Percentiles rank a stretch among this genome's conserved stretches.
Evolutionary conservation across 2,329 filamentous ascomycete genomes (phyloP).

Genomic region (Fusarium sp.): DNA sequence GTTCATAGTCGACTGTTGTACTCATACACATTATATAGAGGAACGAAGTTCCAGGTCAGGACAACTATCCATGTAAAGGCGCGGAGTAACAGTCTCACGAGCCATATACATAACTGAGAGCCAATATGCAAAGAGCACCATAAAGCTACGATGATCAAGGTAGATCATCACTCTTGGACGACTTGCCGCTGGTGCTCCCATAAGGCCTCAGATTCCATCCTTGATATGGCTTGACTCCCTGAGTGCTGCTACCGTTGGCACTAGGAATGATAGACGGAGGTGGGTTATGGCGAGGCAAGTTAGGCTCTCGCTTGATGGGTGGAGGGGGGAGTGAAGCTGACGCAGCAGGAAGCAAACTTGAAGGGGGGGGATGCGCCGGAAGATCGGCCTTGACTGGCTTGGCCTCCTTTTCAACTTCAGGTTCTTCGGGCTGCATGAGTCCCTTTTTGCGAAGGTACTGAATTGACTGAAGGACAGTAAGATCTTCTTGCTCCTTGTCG

Average conservation of each 20-base stretch:
- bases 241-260: constrained; percentile 51
- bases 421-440: constrained; percentile 56
- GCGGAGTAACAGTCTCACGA: not conserved
- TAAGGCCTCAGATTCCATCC: constrained; percentile 57
- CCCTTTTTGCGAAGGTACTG: constrained; percentile 74
- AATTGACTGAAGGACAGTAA: constrained; percentile 74
- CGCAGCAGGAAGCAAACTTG: constrained; percentile 56
- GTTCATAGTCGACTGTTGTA: constrained; percentile 11
- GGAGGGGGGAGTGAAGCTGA: constrained; percentile 56
- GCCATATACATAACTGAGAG: not conserved
- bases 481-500: constrained; percentile 76
- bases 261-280: constrained; percentile 49
- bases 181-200: constrained; percentile 51
- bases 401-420: constrained; percentile 33
- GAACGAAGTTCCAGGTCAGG: constrained; percentile 26
- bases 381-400: constrained; percentile 34
- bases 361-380: constrained; percentile 36
- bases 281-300: constrained; percentile 52
- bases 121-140: not conserved
- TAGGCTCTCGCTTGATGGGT: constrained; percentile 53
- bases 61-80: constrained; percentile 46
- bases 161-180: constrained; percentile 52
- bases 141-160: constrained; percentile 42
- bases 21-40: constrained; percentile 23
- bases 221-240: constrained; percentile 54